These are phyloP conservation scores for Aspergillus wentii DNA, from an alignment of 495 filamentous ascomycete genomes.

Conservation along the genomic window DNA sequence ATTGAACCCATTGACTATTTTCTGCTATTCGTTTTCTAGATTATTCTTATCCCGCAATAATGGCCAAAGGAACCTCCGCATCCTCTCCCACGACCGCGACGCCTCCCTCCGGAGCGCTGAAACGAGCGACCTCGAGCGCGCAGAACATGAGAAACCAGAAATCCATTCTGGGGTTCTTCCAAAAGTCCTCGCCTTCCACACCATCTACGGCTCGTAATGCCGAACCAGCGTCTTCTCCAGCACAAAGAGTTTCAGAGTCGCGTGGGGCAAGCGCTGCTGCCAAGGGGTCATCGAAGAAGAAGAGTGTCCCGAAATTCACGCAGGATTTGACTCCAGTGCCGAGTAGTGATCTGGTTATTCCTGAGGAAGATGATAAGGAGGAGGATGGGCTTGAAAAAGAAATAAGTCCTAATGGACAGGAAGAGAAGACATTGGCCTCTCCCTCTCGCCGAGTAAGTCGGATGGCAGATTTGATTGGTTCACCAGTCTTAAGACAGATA, in stretches of 20 bases:
- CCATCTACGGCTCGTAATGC: slow-evolving; percentile 25
- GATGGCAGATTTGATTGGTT: not conserved
- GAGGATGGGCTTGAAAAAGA: too few relatives aligned
- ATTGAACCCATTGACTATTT: slow-evolving; percentile 2
- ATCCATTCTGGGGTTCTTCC: slow-evolving; percentile 81
- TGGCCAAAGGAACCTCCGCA: slow-evolving; percentile 33
- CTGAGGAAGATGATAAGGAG: too few relatives aligned
- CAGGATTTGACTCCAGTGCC: slow-evolving; percentile 67
- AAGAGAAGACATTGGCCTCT: slow-evolving; percentile 24
- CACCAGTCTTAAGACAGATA: not conserved
- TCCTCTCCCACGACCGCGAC: slow-evolving; percentile 36
- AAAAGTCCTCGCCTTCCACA: slow-evolving; percentile 54
- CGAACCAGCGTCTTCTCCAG: slow-evolving; percentile 37
- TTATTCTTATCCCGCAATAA: slow-evolving; percentile 17
- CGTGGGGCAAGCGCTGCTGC: slow-evolving; percentile 15
- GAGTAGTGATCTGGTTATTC: slow-evolving; percentile 62
- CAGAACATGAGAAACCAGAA: slow-evolving; percentile 67
- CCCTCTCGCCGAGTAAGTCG: slow-evolving; percentile 43
- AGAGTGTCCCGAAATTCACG: slow-evolving; percentile 36
- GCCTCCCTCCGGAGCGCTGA: slow-evolving; percentile 33
- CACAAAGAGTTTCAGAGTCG: slow-evolving; percentile 34
- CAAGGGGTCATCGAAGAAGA: slow-evolving; percentile 26
- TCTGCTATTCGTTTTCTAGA: too few relatives aligned
- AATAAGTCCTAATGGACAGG: slow-evolving; percentile 17
- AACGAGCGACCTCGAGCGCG: slow-evolving; percentile 40